Evolutionary conservation across 805 yeast species (phyloP).

Genomic region (Maudiozyma pseudohumilis): DNA sequence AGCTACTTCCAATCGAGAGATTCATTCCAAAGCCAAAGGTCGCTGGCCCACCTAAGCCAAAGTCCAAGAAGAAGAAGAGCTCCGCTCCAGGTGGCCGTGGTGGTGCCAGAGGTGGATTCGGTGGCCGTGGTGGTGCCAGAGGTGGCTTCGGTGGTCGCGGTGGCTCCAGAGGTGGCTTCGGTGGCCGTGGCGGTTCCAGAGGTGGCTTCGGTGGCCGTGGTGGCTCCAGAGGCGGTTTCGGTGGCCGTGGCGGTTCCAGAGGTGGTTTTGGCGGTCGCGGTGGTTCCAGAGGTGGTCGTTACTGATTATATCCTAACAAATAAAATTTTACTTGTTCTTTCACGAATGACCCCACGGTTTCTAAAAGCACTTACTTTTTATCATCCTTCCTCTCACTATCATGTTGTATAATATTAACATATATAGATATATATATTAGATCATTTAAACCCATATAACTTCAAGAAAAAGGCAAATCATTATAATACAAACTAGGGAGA

Average conservation of each 20-base stretch:
- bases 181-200: slow-evolving; percentile 34
- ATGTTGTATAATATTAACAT: slow-evolving; percentile 2
- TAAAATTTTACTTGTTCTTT: not conserved
- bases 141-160: slow-evolving; percentile 39
- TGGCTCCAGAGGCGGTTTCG: slow-evolving; percentile 20
- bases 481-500: too few species aligned
- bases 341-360: not conserved
- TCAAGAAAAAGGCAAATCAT: not conserved
- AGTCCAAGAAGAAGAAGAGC: slow-evolving; percentile 51
- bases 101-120: slow-evolving; percentile 32
- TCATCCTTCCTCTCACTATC: not conserved
- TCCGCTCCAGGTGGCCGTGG: slow-evolving; percentile 39
- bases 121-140: slow-evolving; percentile 39
- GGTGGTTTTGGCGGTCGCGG: slow-evolving; percentile 35
- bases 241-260: slow-evolving; percentile 29
- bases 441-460: not conserved
- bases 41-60: slow-evolving; percentile 72
- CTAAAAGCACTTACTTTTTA: not conserved
- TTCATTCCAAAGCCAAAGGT: slow-evolving; percentile 94
- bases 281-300: slow-evolving; percentile 29
- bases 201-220: slow-evolving; percentile 32
- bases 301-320: not conserved
- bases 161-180: slow-evolving; percentile 30
- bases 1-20: slow-evolving; percentile 89
- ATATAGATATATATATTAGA: not conserved